Conservation (phyloP, 257 asterid species). For the Solanum acaule region DNA sequence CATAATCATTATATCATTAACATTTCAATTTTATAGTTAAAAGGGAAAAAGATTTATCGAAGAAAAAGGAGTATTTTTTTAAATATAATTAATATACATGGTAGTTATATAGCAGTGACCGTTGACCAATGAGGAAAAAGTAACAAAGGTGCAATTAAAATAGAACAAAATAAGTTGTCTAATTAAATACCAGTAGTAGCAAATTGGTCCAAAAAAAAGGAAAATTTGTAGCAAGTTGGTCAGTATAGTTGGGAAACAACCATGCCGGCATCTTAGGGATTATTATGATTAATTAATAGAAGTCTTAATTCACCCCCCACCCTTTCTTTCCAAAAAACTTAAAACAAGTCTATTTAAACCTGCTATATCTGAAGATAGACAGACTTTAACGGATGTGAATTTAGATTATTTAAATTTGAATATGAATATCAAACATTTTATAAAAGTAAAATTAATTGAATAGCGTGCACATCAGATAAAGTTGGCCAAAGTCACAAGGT, state of each 20-base stretch:
- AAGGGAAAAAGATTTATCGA: not conserved
- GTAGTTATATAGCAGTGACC: not conserved
- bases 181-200: not conserved
- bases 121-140: not conserved
- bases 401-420: too few relatives aligned
- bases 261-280: not conserved
- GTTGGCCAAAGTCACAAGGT: not conserved
- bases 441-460: not conserved
- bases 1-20: not conserved
- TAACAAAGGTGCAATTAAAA: not conserved
- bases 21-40: not conserved
- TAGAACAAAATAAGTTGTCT: not conserved
- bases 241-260: not conserved
- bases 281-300: not conserved
- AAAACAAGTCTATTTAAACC: too few relatives aligned
- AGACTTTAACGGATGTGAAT: too few relatives aligned
- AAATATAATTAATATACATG: not conserved
- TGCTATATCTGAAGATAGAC: accelerated
- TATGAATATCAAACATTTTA: too few relatives aligned
- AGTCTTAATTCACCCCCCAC: not conserved
- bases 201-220: not conserved
- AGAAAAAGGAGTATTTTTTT: too few relatives aligned
- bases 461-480: not conserved
- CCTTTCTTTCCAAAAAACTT: too few relatives aligned
- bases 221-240: not conserved